Base-by-base conservation (phyloP, 768 basidiomycete genomes). In the Amanita rubescens region DNA sequence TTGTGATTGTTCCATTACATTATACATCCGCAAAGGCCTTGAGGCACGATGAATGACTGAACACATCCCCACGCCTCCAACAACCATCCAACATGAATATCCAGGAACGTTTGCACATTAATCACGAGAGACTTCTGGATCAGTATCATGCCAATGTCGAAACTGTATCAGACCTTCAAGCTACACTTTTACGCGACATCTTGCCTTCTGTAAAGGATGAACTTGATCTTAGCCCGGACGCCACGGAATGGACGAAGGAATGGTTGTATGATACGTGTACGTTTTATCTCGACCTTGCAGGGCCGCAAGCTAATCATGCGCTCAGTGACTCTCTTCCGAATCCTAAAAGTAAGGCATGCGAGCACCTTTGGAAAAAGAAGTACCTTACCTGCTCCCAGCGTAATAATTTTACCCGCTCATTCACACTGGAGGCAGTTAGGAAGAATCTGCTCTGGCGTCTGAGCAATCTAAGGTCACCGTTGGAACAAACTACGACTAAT, bases 211-310 rank as follows among this genome's bases (percentile, higher is more conserved):
- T 87, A 51, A 67, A 67, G 20, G 76, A 80, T 60, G 85, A 87
- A 62, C 73, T 84, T 25, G 70, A 71, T 35, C 73, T 85, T 43
- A 65, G 70, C 55, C 67, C 69, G 47, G 69, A 71, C 14, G 75
- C 75, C 55, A 66, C 69, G 54, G 68, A 72, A 56, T 80, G 78
- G 78, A 77, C 79, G 24, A 71, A 65, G 34, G 75, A 79, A 63
- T 90, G 84, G 85, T 66, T 87, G 30, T 68, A 72, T 27, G 87
- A 90, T 71, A 77, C 75, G 43, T 70, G 87, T 87, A 71, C 62
- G 80, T 72, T 19, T 49, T 35, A 60, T 45, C 52, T 30, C 30
- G 50, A 30, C 25, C 38, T 47, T 14, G 41, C 50, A 44, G 50
- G 51, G 45, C 42, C 1, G 35, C 25, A 35, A 34, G 30, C 25